Evolutionary conservation across 805 yeast genomes (phyloP), one percentile per base, ranked within the genome.

Genomic region (Saturnispora silvae): DNA sequence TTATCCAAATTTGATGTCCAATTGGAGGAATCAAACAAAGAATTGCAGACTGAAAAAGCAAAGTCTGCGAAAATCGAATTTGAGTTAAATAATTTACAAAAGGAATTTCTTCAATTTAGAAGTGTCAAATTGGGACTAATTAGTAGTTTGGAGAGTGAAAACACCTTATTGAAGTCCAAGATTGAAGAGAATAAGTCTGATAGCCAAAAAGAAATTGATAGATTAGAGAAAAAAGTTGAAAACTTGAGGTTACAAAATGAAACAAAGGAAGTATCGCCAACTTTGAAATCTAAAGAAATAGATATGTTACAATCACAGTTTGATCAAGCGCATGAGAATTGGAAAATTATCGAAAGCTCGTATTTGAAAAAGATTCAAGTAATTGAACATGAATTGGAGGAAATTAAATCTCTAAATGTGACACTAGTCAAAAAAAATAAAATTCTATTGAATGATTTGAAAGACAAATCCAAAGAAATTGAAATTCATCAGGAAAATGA

Each of bases 281-380:
- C 29, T 8, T 28, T 20, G 7, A 29, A 20, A 11, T 5, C 13
- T 11, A 27, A 34, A 5, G 39, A 38, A 24, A 44, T 42, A 11
- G 75, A 77, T 45, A 59, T 68, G 13, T 51, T 83, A 16, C 86
- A 81, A 49, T 61, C 72, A 3, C 92, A 86, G 53, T 79, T 82
- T 45, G 70, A 81, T 6, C 68, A 77, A 13, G 81, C 89, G 0
- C 79, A 79, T 40, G 84, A 78, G 44, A 83, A 80, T 53, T 84
- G 95, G 94, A 77, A 80, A 40, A 62, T 75, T 15, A 76, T 85
- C 30, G 96, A 92, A 55, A 69, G 80, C 28, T 65, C 75, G 3
- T 64, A 85, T 41, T 61, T 67, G 42, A 54, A 59, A 7, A 70
- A 69, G 40, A 63, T 77, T 15, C 53, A 69, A 4, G 40, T 47